Conservation (phyloP, 495 filamentous ascomycete genomes). For the Podospora comata region DNA sequence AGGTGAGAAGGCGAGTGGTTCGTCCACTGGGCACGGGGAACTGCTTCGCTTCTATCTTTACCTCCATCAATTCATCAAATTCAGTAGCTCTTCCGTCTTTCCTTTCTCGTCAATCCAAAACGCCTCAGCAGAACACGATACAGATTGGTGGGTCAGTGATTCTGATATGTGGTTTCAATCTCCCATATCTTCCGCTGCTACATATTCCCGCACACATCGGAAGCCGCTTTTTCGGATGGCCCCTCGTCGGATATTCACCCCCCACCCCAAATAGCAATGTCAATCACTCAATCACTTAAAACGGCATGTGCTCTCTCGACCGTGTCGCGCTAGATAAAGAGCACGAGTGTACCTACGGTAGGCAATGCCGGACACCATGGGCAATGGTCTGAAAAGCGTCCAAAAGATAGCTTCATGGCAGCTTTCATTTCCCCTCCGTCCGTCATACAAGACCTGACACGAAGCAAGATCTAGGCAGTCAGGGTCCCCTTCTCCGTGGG, state of each 20-base stretch:
- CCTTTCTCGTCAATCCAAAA: not conserved
- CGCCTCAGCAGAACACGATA: not conserved
- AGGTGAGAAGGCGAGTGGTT: not conserved
- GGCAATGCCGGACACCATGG: no score
- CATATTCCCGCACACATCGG: not conserved
- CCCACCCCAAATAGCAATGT: no score
- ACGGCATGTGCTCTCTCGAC: not conserved
- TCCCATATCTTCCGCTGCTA: not conserved
- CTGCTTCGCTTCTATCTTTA: not conserved
- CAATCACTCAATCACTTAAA: not conserved
- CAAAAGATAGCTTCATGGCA: no score
- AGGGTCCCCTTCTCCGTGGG: not conserved
- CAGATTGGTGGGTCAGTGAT: not conserved
- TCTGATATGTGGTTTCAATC: not conserved
- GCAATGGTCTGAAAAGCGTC: no score
- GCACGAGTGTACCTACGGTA: not conserved
- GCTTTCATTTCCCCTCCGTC: no score
- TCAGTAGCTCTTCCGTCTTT: not conserved
- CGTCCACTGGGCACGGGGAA: not conserved
- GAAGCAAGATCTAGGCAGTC: not conserved
- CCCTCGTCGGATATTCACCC: slow-evolving; percentile 5
- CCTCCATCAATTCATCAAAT: not conserved
- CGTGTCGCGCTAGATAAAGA: not conserved
- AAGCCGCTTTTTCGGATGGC: slow-evolving; percentile 3
- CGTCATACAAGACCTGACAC: no score